Base-by-base conservation (phyloP, 169 alveolate genomes). In the Plasmodium berghei region DNA sequence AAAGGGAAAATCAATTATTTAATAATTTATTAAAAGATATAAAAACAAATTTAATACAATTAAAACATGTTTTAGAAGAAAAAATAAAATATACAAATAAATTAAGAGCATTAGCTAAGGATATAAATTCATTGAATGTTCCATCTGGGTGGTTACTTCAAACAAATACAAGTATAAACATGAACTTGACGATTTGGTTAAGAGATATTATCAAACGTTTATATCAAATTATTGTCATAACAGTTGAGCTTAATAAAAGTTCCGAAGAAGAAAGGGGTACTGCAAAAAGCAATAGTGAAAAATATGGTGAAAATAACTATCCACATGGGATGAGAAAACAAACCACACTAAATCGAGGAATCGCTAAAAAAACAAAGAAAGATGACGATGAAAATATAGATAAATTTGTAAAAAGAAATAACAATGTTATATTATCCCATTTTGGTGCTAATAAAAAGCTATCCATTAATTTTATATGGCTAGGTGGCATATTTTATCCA, bases 401-500 rank as follows among this genome's bases (percentile, higher is more conserved):
- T 5, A 28, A 52, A 9, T 86, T 70, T 72, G 66, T n/a, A 12
- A 71, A 56, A 40, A 86, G 26, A 86, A 86, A 86, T 71, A 70
- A 86, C 22, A 87, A 86, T 54, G 59, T 64, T 61, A 86, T 86
- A 59, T 59, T 73, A 34, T 45, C 91, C 48, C 91, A 86, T 54
- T 86, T 86, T 70, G 71, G 72, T n/a, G 16, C 56, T 6, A 71
- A 59, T 10, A 69, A 71, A 18, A 55, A 86, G 10, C 55, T 86
- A 64, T 86, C 91, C 12, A 86, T 86, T 40, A 71, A 86, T 86
- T 86, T 86, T 22, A 93, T 97, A 0, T 95, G 98, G 97, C 63
- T 97, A 63, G 98, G 98, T 28, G 97, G 98, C 48, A 66, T 96
- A 20, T 88, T 96, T 48, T 97, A 94, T 94, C 98, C 98, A 14